A percentile compares a stretch with the other conserved stretches of the same genome.
phyloP scores from a whole-genome alignment of 495 filamentous ascomycete genomes.

The Daldinia loculata region DNA sequence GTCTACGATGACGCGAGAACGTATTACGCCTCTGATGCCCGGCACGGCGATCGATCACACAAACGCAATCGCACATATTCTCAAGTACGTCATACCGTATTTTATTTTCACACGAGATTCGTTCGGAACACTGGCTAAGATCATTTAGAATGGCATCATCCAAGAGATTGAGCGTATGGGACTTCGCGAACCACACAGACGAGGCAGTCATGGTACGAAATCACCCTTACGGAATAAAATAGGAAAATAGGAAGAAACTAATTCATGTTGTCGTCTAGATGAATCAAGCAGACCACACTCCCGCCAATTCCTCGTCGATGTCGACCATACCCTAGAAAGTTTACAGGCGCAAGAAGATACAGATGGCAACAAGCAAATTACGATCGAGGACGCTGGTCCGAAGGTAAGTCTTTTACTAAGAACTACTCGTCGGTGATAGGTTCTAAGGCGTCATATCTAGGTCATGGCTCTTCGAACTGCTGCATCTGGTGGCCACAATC shows the following conservation, averaged over 20 bases:
- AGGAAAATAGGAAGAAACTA: neutral
- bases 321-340: slow-evolving; percentile 75
- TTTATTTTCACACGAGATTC: neutral
- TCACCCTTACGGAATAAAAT: slow-evolving; percentile 1
- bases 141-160: slow-evolving; percentile 52
- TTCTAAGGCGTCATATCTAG: slow-evolving; percentile 48
- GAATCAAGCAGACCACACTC: slow-evolving; percentile 57
- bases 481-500: slow-evolving; percentile 83
- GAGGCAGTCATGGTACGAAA: slow-evolving; percentile 58
- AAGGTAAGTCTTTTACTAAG: slow-evolving; percentile 68
- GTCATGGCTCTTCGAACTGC: slow-evolving; percentile 83
- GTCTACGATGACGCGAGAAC: slow-evolving; percentile 60
- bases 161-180: slow-evolving; percentile 56
- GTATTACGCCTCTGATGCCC: slow-evolving; percentile 59
- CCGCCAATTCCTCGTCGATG: slow-evolving; percentile 78
- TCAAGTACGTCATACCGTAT: slow-evolving; percentile 47
- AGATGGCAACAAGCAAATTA: slow-evolving; percentile 92
- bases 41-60: slow-evolving; percentile 54
- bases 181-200: slow-evolving; percentile 54
- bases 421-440: neutral
- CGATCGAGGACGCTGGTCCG: slow-evolving; percentile 91
- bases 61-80: slow-evolving; percentile 58
- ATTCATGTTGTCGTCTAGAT: slow-evolving; percentile 42
- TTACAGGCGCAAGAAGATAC: slow-evolving; percentile 86
- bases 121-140: slow-evolving; percentile 34